Base-by-base conservation (phyloP, 352 stramenopile genomes). In the Phytophthora meadii region DNA sequence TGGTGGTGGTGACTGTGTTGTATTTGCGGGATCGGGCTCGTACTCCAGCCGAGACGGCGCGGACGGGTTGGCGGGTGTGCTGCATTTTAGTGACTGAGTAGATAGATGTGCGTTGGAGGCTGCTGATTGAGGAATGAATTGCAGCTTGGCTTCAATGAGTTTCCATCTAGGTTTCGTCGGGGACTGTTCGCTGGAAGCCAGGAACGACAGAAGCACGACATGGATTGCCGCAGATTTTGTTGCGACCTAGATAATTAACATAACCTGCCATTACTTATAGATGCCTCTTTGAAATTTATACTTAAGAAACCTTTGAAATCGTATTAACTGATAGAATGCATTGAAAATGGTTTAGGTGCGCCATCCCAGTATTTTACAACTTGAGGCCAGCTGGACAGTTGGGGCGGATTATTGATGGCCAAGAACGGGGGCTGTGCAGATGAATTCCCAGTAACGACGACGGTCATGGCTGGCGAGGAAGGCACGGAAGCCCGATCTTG, bases 101-200 rank as follows among this genome's bases (percentile, higher is more conserved):
- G 46, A 58, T 44, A 25, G 46, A 58, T 44, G 65, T 74, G 66
- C 3, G 40, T 37, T 14, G 7, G n/a, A 28, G 30, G 42, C 14
- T 34, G 61, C 54, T 42, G n/a, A 11, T 64, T 68, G 50, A 15
- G 28, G 49, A 71, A 63, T 74, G 66, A 61, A 4, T 28, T 22
- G 34, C n/a, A 10, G 4, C 5, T 24, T 24, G 24, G 14, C 44
- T 62, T 64, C 28, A 57, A 44, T 19, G 19, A 19, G 3, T 42
- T 69, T 53, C 37, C 36, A 49, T 50, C 30, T 1, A 12, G 30
- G 19, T 44, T 57, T 15, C 22, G 15, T 46, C 24, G 36, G 34
- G 40, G 57, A 68, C 37, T 28, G 22, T 72, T 72, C 53, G 47
- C 46, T 53, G 37, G 53, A 62, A 72, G 50, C 58, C 64, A 72